These are phyloP conservation scores for Capsicum pubescens DNA, from an alignment of 257 asterid species.

Conservation along the genomic window DNA sequence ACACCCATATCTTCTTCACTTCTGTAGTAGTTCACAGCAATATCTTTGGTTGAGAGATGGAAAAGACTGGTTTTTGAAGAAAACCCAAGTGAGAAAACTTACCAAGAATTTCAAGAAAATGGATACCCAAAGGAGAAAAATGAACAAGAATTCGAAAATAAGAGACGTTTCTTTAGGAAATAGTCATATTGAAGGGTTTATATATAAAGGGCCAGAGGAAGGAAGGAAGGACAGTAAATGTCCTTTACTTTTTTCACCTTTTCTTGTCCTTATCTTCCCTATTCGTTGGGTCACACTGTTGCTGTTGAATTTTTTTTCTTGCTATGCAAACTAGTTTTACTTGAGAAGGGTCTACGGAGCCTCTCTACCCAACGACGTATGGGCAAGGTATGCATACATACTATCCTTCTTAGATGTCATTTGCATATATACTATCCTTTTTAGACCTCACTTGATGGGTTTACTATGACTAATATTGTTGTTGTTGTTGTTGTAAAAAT, in stretches of 20 bases:
- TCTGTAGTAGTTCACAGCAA: not conserved
- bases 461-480: too few species aligned
- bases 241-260: not conserved
- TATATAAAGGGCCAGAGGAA: slow-evolving; percentile 11
- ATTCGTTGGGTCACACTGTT: not conserved
- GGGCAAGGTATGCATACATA: too few species aligned
- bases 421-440: too few species aligned
- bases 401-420: too few species aligned
- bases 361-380: too few species aligned
- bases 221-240: not conserved
- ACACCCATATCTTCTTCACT: slow-evolving; percentile 34
- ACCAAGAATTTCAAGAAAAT: not conserved
- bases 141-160: not conserved
- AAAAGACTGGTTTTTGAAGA: slow-evolving; percentile 20
- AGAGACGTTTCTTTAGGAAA: slow-evolving; percentile 11
- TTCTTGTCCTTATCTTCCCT: not conserved
- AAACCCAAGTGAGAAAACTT: slow-evolving; percentile 24
- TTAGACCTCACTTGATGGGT: too few species aligned
- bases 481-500: too few species aligned
- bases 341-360: not conserved
- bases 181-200: not conserved
- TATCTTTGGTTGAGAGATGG: not conserved
- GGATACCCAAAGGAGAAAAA: slow-evolving; percentile 8
- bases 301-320: too few species aligned
- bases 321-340: not conserved